Conservation (phyloP, 768 basidiomycete genomes). For the Podaxis pistillaris region DNA sequence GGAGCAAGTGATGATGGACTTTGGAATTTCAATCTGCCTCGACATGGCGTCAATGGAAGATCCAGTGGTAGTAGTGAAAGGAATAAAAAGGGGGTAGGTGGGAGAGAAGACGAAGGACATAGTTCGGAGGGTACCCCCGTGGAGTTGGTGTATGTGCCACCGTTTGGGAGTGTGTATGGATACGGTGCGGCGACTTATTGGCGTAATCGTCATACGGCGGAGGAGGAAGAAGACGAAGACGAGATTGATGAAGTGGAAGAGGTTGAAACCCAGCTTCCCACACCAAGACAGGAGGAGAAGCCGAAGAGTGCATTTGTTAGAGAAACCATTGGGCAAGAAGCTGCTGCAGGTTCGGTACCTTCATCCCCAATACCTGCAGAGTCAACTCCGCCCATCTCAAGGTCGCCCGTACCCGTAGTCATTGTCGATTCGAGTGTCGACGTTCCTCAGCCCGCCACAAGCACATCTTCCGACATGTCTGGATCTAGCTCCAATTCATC, state of each 20-base stretch:
- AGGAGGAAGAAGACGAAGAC: constrained; percentile 21
- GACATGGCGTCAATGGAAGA: constrained; percentile 6
- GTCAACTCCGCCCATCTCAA: constrained; percentile 7
- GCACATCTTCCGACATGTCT: not conserved
- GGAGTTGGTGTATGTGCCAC: constrained; percentile 72
- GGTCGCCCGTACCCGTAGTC: constrained; percentile 12
- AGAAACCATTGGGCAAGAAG: not conserved
- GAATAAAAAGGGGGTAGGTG: constrained; percentile 15
- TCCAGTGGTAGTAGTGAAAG: constrained; percentile 13
- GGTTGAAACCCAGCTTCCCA: constrained; percentile 9
- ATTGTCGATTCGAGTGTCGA: not conserved
- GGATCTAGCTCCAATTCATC: not conserved
- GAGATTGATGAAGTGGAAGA: constrained; percentile 21
- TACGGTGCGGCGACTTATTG: constrained; percentile 14
- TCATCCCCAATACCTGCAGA: not conserved
- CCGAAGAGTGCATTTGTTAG: not conserved
- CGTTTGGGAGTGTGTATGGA: constrained; percentile 36
- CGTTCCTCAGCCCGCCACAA: not conserved
- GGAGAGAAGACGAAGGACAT: constrained; percentile 21
- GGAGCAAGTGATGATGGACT: constrained; percentile 33
- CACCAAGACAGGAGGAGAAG: constrained; percentile 17
- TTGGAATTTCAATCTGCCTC: constrained; percentile 20
- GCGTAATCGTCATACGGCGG: constrained; percentile 20
- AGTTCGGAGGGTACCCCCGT: constrained; percentile 49
- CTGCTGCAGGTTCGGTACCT: not conserved